phyloP scores from a whole-genome alignment of 2,329 filamentous ascomycete species.

The Colletotrichum spaethianum region DNA sequence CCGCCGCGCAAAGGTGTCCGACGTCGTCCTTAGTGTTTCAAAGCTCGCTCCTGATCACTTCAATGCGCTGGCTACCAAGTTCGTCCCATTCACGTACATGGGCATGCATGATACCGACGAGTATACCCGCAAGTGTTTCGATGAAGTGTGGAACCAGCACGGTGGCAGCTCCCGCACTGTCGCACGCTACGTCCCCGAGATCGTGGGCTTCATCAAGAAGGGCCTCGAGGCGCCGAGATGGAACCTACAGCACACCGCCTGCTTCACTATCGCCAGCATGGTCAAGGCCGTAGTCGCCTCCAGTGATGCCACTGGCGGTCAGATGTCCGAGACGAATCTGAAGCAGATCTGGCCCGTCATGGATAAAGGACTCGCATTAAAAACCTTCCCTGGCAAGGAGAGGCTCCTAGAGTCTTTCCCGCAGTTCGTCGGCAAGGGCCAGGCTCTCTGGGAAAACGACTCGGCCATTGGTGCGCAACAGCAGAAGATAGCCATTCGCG shows the following conservation, averaged over 20 bases:
- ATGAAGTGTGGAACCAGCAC: conserved; percentile 90
- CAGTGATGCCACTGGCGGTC: conserved; percentile 66
- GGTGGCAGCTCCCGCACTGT: conserved; percentile 88
- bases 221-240: conserved; percentile 87
- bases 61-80: conserved; percentile 78
- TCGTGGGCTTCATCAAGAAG: conserved; percentile 75
- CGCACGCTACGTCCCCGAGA: conserved; percentile 87
- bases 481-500: conserved; percentile 85
- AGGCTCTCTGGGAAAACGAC: conserved; percentile 70
- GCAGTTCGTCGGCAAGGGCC: conserved; percentile 78
- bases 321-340: conserved; percentile 73
- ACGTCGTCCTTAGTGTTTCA: conserved; percentile 85
- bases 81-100: conserved; percentile 91
- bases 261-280: conserved; percentile 83
- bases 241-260: conserved; percentile 90
- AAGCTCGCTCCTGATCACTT: conserved; percentile 94
- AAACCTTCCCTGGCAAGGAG: conserved; percentile 95
- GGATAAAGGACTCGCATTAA: conserved; percentile 85
- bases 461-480: conserved; percentile 71
- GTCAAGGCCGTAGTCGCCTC: conserved; percentile 75
- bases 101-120: conserved; percentile 88
- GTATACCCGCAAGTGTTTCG: conserved; percentile 83
- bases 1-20: conserved; percentile 81
- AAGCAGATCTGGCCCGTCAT: conserved; percentile 84
- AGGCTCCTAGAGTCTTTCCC: conserved; percentile 85